These are phyloP conservation scores for Hansenula lynferdii DNA, from an alignment of 1,139 yeast genomes.

Conservation along the genomic window DNA sequence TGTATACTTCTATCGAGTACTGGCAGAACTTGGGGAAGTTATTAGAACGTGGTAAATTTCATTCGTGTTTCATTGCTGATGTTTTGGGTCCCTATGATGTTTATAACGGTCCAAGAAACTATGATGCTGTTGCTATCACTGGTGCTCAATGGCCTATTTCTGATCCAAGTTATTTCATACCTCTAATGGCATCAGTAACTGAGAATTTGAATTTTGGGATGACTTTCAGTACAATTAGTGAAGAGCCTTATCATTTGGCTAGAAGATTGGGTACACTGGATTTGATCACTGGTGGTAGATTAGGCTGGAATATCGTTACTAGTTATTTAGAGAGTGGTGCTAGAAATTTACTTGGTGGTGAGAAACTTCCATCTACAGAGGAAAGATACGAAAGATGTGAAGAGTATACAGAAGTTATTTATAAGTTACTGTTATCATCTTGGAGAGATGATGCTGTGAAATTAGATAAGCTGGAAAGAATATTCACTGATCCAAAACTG, in stretches of 20 bases:
- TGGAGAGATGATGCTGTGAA: slow-evolving; percentile 39
- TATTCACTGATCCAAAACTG: slow-evolving; percentile 32
- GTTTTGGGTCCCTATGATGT: slow-evolving; percentile 40
- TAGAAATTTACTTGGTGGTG: slow-evolving; percentile 29
- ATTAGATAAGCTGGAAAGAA: slow-evolving; percentile 25
- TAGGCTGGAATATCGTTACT: slow-evolving; percentile 36
- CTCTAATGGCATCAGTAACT: slow-evolving; percentile 37
- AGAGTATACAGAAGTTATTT: slow-evolving; percentile 33
- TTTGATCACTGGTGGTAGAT: slow-evolving; percentile 31
- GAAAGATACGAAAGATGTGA: slow-evolving; percentile 33
- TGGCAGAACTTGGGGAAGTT: slow-evolving; percentile 38
- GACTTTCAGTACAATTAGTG: slow-evolving; percentile 34
- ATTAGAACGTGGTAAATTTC: slow-evolving; percentile 39
- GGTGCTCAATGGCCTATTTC: slow-evolving; percentile 37
- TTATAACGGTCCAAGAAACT: slow-evolving; percentile 31
- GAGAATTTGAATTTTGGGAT: slow-evolving; percentile 32
- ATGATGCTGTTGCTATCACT: slow-evolving; percentile 28
- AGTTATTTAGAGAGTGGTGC: slow-evolving; percentile 35
- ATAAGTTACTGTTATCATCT: slow-evolving; percentile 32
- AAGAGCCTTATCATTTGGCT: slow-evolving; percentile 32
- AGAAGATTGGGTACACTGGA: slow-evolving; percentile 33
- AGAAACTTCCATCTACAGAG: slow-evolving; percentile 30
- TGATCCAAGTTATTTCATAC: slow-evolving; percentile 34
- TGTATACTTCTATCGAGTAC: slow-evolving; percentile 31
- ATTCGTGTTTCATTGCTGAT: slow-evolving; percentile 40